phyloP scores from a whole-genome alignment of 192 early-diverging fungal species.

The Backusella mclennaniae region DNA sequence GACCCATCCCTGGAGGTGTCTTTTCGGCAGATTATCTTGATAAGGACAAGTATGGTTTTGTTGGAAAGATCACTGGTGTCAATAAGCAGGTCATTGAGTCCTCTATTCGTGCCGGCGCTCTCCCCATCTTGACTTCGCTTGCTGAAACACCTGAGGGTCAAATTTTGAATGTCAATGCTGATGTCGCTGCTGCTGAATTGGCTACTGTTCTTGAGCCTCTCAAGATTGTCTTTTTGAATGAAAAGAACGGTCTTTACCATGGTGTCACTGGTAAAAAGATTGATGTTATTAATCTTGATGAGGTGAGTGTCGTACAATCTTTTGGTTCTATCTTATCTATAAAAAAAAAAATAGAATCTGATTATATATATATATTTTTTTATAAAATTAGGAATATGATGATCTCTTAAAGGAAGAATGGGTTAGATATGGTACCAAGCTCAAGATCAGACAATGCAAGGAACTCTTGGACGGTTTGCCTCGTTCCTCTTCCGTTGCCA shows the following conservation, averaged over 20 bases:
- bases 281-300: slow-evolving; percentile 96
- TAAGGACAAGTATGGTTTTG: slow-evolving; percentile 91
- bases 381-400: slow-evolving; percentile 82
- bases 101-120: slow-evolving; percentile 88
- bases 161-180: slow-evolving; percentile 98
- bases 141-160: slow-evolving; percentile 96
- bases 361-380: not conserved
- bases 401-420: slow-evolving; percentile 91
- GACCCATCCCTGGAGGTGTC: slow-evolving; percentile 96
- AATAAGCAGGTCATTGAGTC: slow-evolving; percentile 94
- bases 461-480: slow-evolving; percentile 95
- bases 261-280: slow-evolving; percentile 95
- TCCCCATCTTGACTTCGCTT: slow-evolving; percentile 94
- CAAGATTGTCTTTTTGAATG: slow-evolving; percentile 97
- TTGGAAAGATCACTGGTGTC: slow-evolving; percentile 88
- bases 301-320: slow-evolving; percentile 53
- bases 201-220: slow-evolving; percentile 95
- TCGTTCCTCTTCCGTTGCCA: slow-evolving; percentile 97
- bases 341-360: slow-evolving; percentile 10
- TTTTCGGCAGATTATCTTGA: slow-evolving; percentile 97
- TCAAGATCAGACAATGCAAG: slow-evolving; percentile 97
- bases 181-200: slow-evolving; percentile 96
- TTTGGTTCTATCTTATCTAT: slow-evolving; percentile 10
- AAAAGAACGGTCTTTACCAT: slow-evolving; percentile 95
- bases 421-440: slow-evolving; percentile 97